Base-by-base conservation (phyloP, 306 rosid genomes). In the Dalbergia cultrata region DNA sequence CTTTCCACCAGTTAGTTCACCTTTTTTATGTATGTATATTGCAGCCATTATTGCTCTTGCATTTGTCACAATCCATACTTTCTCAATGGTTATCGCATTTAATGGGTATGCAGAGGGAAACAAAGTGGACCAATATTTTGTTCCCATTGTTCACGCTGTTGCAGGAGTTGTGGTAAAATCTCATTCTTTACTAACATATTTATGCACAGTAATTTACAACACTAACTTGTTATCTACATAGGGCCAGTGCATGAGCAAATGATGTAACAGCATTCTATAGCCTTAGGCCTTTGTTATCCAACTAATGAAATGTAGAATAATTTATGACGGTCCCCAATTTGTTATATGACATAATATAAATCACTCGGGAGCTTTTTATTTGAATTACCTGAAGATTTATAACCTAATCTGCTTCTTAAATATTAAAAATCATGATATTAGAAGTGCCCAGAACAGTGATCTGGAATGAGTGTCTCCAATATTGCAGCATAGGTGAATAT, bases 31-130 rank as follows among this genome's bases (percentile, higher is more conserved):
- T 74, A 39, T 71, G 14, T 80, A 75, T 80, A 58, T 87, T 85
- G 84, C 97, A 94, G 98, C 98, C 34, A 67, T 88, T 56, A 90
- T 94, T 67, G 91, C 97, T 68, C 93, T 94, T 70, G 98, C 98
- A 56, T 94, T 92, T 85, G 97, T 90, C 74, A 92, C 97, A 6
- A 94, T 94, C 72, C 98, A 94, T 86, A 94, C 97, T 59, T 94
- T 91, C 83, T 94, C 98, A 14, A 94, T 94, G 98, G 95, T 94
- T 82, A 92, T 94, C 39, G 98, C 98, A 72, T 94, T 92, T 83
- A 92, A 86, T 77, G 98, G 95, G 60, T 92, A 94, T 63, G 92
- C 93, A 18, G 98, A 92, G 79, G 89, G 89, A 77, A 92, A 91
- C 58, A 92, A 83, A 86, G 87, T 92, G 84, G 97, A 95, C 81